These are phyloP conservation scores for Diaporthe sp. DNA, from an alignment of 2,329 filamentous ascomycete species.

Conservation along the genomic window DNA sequence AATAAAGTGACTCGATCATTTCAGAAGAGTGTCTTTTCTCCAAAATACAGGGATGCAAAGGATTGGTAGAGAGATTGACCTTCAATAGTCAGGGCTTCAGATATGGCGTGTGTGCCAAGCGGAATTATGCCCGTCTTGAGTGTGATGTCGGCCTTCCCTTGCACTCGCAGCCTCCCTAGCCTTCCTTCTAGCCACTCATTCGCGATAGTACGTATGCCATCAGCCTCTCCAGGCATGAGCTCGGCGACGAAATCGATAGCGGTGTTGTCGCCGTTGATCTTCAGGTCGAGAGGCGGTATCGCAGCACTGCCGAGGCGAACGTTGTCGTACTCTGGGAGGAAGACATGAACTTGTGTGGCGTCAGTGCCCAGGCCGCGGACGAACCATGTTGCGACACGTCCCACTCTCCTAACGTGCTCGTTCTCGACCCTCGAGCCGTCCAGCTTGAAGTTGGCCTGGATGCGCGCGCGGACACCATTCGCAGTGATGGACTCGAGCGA, in stretches of 20 bases:
- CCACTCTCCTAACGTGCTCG: constrained; percentile 78
- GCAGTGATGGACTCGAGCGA: constrained; percentile 88
- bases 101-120: constrained; percentile 81
- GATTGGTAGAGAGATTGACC: constrained; percentile 80
- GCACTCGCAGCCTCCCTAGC: constrained; percentile 77
- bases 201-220: constrained; percentile 82
- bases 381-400: constrained; percentile 83
- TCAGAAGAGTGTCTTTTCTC: constrained; percentile 65
- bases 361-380: constrained; percentile 81
- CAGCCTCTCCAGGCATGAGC: constrained; percentile 79
- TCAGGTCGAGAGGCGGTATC: constrained; percentile 81
- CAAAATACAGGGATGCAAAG: constrained; percentile 72
- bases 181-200: constrained; percentile 90
- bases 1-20: constrained; percentile 38
- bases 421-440: constrained; percentile 82
- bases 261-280: constrained; percentile 83
- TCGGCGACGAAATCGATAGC: constrained; percentile 84
- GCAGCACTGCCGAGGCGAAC: constrained; percentile 81
- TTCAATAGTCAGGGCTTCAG: constrained; percentile 83
- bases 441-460: constrained; percentile 85
- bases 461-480: constrained; percentile 80
- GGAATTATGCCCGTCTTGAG: constrained; percentile 84
- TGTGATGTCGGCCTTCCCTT: constrained; percentile 78
- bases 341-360: constrained; percentile 79
- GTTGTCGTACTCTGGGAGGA: constrained; percentile 85